Base-by-base conservation (phyloP, 768 basidiomycete genomes). In the Mycena polygramma region DNA sequence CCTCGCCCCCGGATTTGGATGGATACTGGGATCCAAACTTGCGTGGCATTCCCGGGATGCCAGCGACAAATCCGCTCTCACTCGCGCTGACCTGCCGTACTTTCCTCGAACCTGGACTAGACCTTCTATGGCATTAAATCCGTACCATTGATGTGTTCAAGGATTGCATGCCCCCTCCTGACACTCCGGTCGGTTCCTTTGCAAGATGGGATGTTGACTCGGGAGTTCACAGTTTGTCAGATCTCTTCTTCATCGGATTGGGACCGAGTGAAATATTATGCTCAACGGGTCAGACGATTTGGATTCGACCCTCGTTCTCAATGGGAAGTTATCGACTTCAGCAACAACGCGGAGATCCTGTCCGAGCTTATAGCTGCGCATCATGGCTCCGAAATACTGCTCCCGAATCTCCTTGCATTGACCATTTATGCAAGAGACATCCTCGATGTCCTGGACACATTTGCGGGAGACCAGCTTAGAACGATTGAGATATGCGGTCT, bases 71-170 rank as follows among this genome's bases (percentile, higher is more conserved):
- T 46, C 43, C 41, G 15, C 19, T 58, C 43, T 9, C 11, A 43
- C 43, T 58, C 41, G 57, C 57, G 26, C 43, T 45, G 57, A 58
- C 43, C 41, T 58, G 57, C 30, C 57, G 41, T 8, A 41, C 41
- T 14, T 52, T 52, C 15, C 51, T 52, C 51, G 17, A 52, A 30
- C 9, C 51, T 1, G 57, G 43, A 26, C 24, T 58, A 10, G 57
- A 58, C 43, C 3, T 58, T 13, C 41, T 58, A 19, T 58, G 57
- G 57, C 19, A 58, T 11, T 1, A 37, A 57, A 57, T 57, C 10
- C 36, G 36, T 0, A 37, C 54, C 26, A 39, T 57, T 22, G 37
- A 57, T 8, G 19, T n/a, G 37, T 39, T 57, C 37, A 57, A 57
- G 35, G 22, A 39, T 35, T 57, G 54, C 20, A 11, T 57, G 19